Evolutionary conservation across 345 rosid genomes (phyloP).

Genomic region (Eucalyptus cloeziana): DNA sequence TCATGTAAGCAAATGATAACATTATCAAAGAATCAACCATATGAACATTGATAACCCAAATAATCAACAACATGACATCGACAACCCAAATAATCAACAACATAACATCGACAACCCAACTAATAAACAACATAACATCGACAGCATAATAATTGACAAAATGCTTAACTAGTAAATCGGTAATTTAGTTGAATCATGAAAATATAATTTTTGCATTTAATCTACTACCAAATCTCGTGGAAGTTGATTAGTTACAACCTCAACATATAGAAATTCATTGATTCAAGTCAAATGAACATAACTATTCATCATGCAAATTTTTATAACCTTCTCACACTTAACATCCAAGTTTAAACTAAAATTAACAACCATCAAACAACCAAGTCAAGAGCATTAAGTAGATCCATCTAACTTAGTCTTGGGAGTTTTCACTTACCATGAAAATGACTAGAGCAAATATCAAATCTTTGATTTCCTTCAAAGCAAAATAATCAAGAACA

Average conservation of each 20-base stretch:
- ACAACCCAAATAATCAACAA: neutral
- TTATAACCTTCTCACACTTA: neutral
- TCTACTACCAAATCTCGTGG: neutral
- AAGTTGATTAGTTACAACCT: too few species aligned
- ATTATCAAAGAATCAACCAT: neutral
- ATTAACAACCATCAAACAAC: neutral
- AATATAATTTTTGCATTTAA: too few species aligned
- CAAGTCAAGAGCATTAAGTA: neutral
- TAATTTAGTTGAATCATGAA: too few species aligned
- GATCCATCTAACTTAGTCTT: neutral
- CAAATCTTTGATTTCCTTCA: neutral
- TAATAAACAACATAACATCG: too few species aligned
- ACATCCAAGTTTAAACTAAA: neutral
- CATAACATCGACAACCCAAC: neutral
- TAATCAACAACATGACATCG: neutral
- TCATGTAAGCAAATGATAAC: neutral
- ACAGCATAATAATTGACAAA: too few species aligned
- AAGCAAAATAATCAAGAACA: neutral
- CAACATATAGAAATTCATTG: neutral
- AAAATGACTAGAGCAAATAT: too few species aligned
- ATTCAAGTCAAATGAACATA: neutral
- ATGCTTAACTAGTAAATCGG: neutral
- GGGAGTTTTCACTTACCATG: neutral
- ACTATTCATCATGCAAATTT: fast-evolving
- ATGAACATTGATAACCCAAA: too few species aligned